Percentiles rank a stretch among this genome's conserved stretches.
Conservation (phyloP, 305 asterid species). For the Fraxinus angustifolia region DNA sequence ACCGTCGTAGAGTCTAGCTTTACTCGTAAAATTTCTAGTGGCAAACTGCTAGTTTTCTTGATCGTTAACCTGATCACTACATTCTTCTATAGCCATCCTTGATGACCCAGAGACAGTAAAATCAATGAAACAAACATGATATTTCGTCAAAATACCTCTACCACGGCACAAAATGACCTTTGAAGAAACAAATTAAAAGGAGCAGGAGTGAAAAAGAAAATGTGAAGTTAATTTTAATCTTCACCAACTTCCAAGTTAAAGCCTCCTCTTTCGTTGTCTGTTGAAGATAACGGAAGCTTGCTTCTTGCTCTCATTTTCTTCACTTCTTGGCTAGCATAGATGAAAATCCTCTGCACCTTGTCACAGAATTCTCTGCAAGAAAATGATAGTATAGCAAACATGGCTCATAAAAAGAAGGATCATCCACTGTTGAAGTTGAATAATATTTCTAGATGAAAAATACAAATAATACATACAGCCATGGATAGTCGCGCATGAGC, state of each 20-base stretch:
- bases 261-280: slow-evolving; percentile 41
- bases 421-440: not conserved
- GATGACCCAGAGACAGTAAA: not conserved
- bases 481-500: slow-evolving; percentile 95
- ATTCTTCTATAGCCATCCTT: not conserved
- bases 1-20: slow-evolving; percentile 12
- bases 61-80: not conserved
- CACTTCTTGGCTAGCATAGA: slow-evolving; percentile 70
- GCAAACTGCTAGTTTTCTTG: not conserved
- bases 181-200: not conserved
- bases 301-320: slow-evolving; percentile 61
- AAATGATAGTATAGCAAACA: not conserved
- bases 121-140: not conserved
- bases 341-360: slow-evolving; percentile 76
- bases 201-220: not conserved
- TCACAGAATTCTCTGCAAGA: slow-evolving; percentile 76
- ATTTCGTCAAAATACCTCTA: not conserved
- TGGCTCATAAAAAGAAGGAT: not conserved
- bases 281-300: slow-evolving; percentile 42
- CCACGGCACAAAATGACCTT: not conserved
- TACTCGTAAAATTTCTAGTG: slow-evolving; percentile 10
- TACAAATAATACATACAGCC: slow-evolving; percentile 61
- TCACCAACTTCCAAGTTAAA: slow-evolving; percentile 24
- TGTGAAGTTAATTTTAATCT: not conserved
- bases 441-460: not conserved